phyloP scores from a whole-genome alignment of 192 early-diverging fungal species.

The Lunasporangiospora selenospora region DNA sequence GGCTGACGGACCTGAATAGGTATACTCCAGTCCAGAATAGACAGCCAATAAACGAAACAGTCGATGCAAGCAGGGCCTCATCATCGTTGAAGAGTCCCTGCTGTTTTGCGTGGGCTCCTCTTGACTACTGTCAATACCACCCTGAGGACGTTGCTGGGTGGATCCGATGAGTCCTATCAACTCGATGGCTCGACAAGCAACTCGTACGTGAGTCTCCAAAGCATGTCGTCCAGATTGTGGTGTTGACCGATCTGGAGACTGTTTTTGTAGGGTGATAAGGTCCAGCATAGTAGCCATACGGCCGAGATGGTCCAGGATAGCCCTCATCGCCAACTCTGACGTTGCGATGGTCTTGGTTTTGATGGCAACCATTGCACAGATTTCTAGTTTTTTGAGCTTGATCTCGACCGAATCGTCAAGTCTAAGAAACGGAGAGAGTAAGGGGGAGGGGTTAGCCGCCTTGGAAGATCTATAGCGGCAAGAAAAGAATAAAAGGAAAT shows the following conservation, averaged over 20 bases:
- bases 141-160: neutral
- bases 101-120: neutral
- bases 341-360: neutral
- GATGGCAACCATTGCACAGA: conserved; percentile 8
- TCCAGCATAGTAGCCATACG: conserved; percentile 21
- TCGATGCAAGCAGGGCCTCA: conserved; percentile 13
- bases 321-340: neutral
- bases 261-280: neutral
- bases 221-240: conserved; percentile 10
- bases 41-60: conserved; percentile 11
- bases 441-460: no score
- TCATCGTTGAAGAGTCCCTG: neutral
- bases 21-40: conserved; percentile 13
- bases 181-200: conserved; percentile 5
- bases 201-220: conserved; percentile 5
- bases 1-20: no score
- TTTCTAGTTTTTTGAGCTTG: conserved; percentile 13
- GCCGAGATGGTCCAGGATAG: conserved; percentile 25
- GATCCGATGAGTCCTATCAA: conserved; percentile 18
- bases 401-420: conserved; percentile 13
- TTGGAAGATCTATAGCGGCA: no score
- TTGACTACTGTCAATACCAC: neutral
- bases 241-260: neutral
- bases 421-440: no score
- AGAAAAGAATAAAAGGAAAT: no score